Evolutionary conservation across 1,284 basidiomycete species (phyloP).

Genomic region (Ceratobasidium sp.): DNA sequence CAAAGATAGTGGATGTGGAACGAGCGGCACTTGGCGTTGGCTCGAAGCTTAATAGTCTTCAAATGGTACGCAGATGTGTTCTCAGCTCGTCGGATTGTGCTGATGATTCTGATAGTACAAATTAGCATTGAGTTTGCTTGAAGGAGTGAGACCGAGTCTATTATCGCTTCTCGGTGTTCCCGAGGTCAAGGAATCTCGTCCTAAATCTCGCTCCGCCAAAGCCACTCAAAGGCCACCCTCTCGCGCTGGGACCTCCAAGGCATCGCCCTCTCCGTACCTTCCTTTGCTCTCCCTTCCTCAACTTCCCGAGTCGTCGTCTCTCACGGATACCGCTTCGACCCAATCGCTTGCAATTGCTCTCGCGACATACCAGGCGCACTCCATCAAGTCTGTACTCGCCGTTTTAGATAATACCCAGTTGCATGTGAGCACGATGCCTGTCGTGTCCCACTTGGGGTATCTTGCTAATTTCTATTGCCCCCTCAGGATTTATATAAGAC

Average conservation of each 20-base stretch:
- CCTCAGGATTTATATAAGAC: slow-evolving; percentile 21
- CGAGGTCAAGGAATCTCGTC: neutral
- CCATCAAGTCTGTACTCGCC: slow-evolving; percentile 28
- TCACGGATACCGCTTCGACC: neutral
- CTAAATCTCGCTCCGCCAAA: slow-evolving; percentile 15
- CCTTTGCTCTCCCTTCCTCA: slow-evolving; percentile 1
- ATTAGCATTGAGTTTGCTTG: slow-evolving; percentile 59
- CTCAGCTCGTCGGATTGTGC: slow-evolving; percentile 59
- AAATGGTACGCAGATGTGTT: slow-evolving; percentile 20
- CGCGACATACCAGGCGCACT: slow-evolving; percentile 36
- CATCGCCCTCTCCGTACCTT: neutral
- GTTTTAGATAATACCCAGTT: slow-evolving; percentile 18
- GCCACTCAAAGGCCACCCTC: slow-evolving; percentile 14
- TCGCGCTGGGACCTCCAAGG: slow-evolving; percentile 6
- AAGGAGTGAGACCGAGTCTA: slow-evolving; percentile 4
- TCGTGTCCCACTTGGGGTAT: too few relatives aligned
- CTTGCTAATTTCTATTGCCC: neutral
- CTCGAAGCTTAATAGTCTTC: slow-evolving; percentile 57
- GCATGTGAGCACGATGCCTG: neutral
- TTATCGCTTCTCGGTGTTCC: slow-evolving; percentile 4
- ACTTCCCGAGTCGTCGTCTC: slow-evolving; percentile 15
- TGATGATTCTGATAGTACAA: slow-evolving; percentile 73
- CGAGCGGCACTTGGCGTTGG: slow-evolving; percentile 61
- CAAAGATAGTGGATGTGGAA: slow-evolving; percentile 55
- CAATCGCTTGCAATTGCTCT: slow-evolving; percentile 28